Base-by-base conservation (phyloP, 2,329 filamentous ascomycete species). In the Diplodia mutila region DNA sequence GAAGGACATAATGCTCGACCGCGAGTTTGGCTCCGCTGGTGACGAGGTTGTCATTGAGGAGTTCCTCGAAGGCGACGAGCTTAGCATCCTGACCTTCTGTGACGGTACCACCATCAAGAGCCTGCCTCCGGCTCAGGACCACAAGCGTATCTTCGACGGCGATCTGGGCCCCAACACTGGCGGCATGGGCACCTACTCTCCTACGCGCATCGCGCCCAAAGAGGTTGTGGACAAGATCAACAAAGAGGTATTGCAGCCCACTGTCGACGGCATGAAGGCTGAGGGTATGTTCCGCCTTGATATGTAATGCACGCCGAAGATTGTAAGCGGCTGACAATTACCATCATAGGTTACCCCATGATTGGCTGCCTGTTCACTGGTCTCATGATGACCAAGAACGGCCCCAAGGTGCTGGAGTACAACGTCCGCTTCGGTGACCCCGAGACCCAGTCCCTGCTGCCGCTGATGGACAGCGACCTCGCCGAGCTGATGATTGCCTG, bases 111-210 rank as follows among this genome's bases (percentile, higher is more conserved):
- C 90, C 1, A 91, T 97, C 77, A 87, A 88, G 75, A 93, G 91
- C 9, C 84, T 98, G 11, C 94, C 94, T 5, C 90, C 95, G 0
- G 94, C 94, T 1, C 95, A 99, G 79, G 95, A 98, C 78, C 95
- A 99, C 84, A 98, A 99, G 86, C 88, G 93, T 70, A 93, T 96
- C 71, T 91, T 91, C 65, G 95, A 99, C 75, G 92, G 91, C 66
- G 94, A 98, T 76, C 85, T 87, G 61, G 95, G 95, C 1, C 92
- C 93, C 46, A 98, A 98, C 81, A 98, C 95, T 2, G 95, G 94
- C 69, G 95, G 95, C 49, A 98, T 98, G 95, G 95, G 95, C 63
- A 97, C 93, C 77, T 98, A 98, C 79, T 93, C 94, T 18, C 96
- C 94, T 1, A 91, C 83, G 8, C 79, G 75, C 46, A 81, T 80